Conservation (phyloP, 2,329 filamentous ascomycete genomes). For the Hirsutella minnesotensis region DNA sequence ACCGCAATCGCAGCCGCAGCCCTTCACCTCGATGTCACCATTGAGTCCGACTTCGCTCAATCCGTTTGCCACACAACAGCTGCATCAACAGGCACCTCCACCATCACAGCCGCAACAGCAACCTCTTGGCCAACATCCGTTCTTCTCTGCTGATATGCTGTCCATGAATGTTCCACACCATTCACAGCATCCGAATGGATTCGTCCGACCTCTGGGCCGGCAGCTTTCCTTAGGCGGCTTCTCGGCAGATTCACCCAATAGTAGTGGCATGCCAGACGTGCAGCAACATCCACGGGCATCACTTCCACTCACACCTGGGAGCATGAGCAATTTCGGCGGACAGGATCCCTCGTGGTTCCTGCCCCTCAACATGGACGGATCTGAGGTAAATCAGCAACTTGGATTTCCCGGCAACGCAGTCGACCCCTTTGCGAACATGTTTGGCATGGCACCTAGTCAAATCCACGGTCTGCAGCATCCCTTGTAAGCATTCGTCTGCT, state of each 20-base stretch:
- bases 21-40: conserved; percentile 9
- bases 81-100: conserved; percentile 1
- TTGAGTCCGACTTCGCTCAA: conserved; percentile 35
- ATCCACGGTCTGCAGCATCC: conserved; percentile 19
- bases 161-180: conserved; percentile 37
- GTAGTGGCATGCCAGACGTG: conserved; percentile 20
- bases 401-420: conserved; percentile 28
- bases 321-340: conserved; percentile 13
- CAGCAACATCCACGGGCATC: conserved; percentile 15
- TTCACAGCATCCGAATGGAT: conserved; percentile 20
- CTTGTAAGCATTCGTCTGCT: conserved; percentile 8
- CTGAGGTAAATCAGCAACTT: conserved; percentile 42
- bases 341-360: conserved; percentile 68
- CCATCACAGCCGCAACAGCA: conserved; percentile 9
- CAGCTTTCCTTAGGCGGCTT: conserved; percentile 70
- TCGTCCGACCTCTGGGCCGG: conserved; percentile 59
- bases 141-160: conserved; percentile 43
- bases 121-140: conserved; percentile 15
- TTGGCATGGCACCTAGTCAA: conserved; percentile 26
- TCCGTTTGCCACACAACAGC: conserved; percentile 22
- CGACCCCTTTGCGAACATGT: conserved; percentile 38
- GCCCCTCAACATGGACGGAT: conserved; percentile 82
- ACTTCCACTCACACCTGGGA: conserved; percentile 8
- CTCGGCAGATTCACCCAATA: conserved; percentile 30
- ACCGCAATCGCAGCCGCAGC: conserved; percentile 24